Evolutionary conservation across 495 filamentous ascomycete genomes (phyloP).

Genomic region (Tuber indicum): DNA sequence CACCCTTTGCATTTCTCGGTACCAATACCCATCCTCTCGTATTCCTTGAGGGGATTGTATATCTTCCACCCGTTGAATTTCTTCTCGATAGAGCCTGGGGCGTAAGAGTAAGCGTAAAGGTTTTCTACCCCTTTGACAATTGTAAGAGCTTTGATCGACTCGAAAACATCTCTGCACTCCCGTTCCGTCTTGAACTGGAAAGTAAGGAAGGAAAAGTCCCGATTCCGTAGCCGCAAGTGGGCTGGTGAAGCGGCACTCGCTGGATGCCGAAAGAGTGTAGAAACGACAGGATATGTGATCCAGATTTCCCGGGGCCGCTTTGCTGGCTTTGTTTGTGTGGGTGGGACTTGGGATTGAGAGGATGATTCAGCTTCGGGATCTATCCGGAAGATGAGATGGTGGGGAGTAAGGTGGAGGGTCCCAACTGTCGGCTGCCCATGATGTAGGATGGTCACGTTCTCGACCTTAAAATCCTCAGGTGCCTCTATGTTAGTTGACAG

Average conservation of each 20-base stretch:
- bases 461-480: constrained; percentile 47
- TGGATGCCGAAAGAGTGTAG: constrained; percentile 62
- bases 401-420: constrained; percentile 58
- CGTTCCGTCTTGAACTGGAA: constrained; percentile 76
- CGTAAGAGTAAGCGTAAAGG: constrained; percentile 83
- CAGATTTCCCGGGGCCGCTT: constrained; percentile 63
- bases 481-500: constrained; percentile 8
- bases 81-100: constrained; percentile 65
- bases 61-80: constrained; percentile 74
- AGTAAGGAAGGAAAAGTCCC: constrained; percentile 87
- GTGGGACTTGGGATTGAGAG: constrained; percentile 8
- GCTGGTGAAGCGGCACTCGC: constrained; percentile 65
- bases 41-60: constrained; percentile 62
- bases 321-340: constrained; percentile 13
- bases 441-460: constrained; percentile 59
- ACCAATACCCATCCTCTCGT: constrained; percentile 41
- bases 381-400: constrained; percentile 60
- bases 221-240: constrained; percentile 78
- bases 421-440: constrained; percentile 56
- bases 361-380: constrained; percentile 10
- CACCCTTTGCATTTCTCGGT: constrained; percentile 56
- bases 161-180: constrained; percentile 77
- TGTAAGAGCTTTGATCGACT: constrained; percentile 73
- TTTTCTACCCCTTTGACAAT: constrained; percentile 80
- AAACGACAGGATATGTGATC: constrained; percentile 90